These are phyloP conservation scores for Claviceps sp. DNA, from an alignment of 2,329 filamentous ascomycete genomes.

Conservation along the genomic window DNA sequence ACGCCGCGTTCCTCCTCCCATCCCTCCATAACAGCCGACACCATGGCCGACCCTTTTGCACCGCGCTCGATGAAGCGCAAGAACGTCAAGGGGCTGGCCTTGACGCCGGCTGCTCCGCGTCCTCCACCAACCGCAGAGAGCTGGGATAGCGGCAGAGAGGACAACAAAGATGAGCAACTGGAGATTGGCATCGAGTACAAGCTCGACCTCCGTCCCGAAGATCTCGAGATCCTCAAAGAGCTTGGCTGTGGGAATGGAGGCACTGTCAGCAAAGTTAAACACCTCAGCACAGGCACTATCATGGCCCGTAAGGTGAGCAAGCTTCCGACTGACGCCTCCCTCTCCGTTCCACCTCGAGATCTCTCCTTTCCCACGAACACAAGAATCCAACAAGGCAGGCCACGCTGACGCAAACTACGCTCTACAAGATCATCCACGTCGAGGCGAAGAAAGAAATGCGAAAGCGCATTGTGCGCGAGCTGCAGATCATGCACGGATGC, in stretches of 20 bases:
- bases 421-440: conserved; percentile 76
- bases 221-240: conserved; percentile 86
- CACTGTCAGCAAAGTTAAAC: conserved; percentile 95
- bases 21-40: conserved; percentile 8
- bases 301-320: conserved; percentile 85
- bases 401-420: conserved; percentile 7
- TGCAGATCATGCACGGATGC: conserved; percentile 97
- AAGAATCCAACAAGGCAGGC: background rate
- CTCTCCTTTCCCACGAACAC: background rate
- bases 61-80: conserved; percentile 92
- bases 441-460: conserved; percentile 96
- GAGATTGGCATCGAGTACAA: conserved; percentile 98
- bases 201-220: conserved; percentile 79
- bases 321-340: background rate
- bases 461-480: conserved; percentile 90
- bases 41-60: conserved; percentile 50
- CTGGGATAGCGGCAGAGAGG: conserved; percentile 47
- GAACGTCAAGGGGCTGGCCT: conserved; percentile 90
- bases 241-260: conserved; percentile 92
- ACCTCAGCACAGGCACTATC: conserved; percentile 83
- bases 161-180: conserved; percentile 47
- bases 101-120: conserved; percentile 67
- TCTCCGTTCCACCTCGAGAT: background rate
- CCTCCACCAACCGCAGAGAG: conserved; percentile 59
- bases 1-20: background rate